Evolutionary conservation across 2,329 filamentous ascomycete species (phyloP), one percentile per base, ranked within the genome.

Genomic region (Daldinia eschscholtzii): DNA sequence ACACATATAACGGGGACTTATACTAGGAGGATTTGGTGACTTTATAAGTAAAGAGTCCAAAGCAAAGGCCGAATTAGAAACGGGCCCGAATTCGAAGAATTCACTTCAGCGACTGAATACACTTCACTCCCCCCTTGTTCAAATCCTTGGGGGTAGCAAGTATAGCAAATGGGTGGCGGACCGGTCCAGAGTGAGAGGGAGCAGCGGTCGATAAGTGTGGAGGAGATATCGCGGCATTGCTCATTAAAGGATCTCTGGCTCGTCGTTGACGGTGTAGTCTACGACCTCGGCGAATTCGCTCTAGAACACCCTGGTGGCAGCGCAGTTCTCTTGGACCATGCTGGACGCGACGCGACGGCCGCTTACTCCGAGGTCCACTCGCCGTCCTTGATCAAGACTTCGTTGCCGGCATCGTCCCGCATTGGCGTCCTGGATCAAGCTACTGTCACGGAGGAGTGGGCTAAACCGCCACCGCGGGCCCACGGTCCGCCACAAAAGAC

Each of bases 281-380:
- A 89, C 81, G 88, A 93, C 77, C 80, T 93, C 50, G 90, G 88
- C 26, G 83, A 87, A 15, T 92, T 93, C 76, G 83, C 88, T 9
- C 72, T 73, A 3, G 70, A 77, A n/a, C 80, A 81, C 48, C 79
- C 79, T 1, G 80, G 80, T 20, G 80, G 80, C 18, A 55, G 74
- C 4, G 68, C 61, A 81, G 79, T 87, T 73, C 80, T 89, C 52
- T 77, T 82, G 48, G 78, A 81, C 57, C 82, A 86, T 73, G 86
- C 86, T 35, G 87, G 86, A 50, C 81, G 80, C 28, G 86, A 88
- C 77, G 86, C 85, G 3, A 86, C 84, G 50, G 81, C 79, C 59
- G 83, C 81, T 62, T 91, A 86, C 79, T 83, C 82, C 28, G 80
- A 83, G 70, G 81, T 86, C 35, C 86, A 88, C 76, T 78, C 83